Evolutionary conservation across 2,329 filamentous ascomycete species (phyloP), one percentile per base, ranked within the genome.

Genomic region (Exserohilum rostratum): DNA sequence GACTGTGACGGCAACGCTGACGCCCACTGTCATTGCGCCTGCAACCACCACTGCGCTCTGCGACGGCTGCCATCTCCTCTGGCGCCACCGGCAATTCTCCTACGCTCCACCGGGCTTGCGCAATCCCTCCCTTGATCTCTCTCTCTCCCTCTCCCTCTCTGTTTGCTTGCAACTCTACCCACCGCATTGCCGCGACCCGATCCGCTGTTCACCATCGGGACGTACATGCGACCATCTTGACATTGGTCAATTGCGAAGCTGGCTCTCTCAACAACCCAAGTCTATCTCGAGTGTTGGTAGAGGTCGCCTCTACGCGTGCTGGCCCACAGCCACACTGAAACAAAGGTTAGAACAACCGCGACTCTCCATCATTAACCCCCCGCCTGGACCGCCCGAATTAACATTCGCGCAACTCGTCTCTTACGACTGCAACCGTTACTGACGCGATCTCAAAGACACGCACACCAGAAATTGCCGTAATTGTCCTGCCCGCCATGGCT

Each of bases 401-500:
- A 27, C 31, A 20, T 31, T 38, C 18, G 44, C 38, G 51, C 46
- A 25, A 33, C 7, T 22, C 39, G 27, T 22, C 31, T 10, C n/a
- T 22, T 15, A 18, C 33, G 25, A 33, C 13, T 13, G n/a, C 52
- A 5, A 10, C 17, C 20, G 35, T 27, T 48, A 42, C 59, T 67
- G 49, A 66, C 59, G 25, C 40, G 42, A 43, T 39, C 45, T 49
- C 43, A 25, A 50, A 57, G 57, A 53, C 44, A 46, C 18, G 30
- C 40, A 43, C 17, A n/a, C 25, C 34, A 44, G 38, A 29, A 37
- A 30, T 45, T 39, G 33, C 45, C 42, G 40, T 22, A 29, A 38
- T 20, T 17, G 20, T 35, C 20, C 45, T 50, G 40, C 35, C 39
- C 55, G 52, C 33, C 64, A 80, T 80, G 78, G 78, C 78, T 55